Evolutionary conservation across 768 basidiomycete species (phyloP).

Genomic region (Pisolithus albus): DNA sequence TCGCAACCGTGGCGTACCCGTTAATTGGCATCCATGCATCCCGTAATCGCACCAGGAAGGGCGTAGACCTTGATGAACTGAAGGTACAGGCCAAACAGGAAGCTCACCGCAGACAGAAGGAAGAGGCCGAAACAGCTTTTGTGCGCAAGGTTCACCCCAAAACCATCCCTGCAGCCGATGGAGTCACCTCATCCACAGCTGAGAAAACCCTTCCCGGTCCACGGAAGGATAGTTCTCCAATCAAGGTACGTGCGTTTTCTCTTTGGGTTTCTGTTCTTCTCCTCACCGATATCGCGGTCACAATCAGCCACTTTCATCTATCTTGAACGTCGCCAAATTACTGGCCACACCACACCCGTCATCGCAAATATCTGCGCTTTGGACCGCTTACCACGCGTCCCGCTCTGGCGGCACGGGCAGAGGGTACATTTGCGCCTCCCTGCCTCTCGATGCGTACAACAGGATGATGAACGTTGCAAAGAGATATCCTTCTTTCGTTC

Average conservation of each 20-base stretch:
- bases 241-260: slow-evolving; percentile 42
- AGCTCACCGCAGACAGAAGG: slow-evolving; percentile 27
- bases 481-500: slow-evolving; percentile 70
- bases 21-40: neutral
- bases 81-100: slow-evolving; percentile 23
- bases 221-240: slow-evolving; percentile 61
- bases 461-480: slow-evolving; percentile 59
- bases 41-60: slow-evolving; percentile 29
- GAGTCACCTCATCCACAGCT: slow-evolving; percentile 3
- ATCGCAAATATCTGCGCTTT: slow-evolving; percentile 71
- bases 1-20: slow-evolving; percentile 10
- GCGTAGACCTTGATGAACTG: slow-evolving; percentile 35
- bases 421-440: slow-evolving; percentile 77
- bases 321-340: slow-evolving; percentile 72
- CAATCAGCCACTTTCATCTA: slow-evolving; percentile 66
- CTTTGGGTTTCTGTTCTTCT: neutral
- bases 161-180: slow-evolving; percentile 5
- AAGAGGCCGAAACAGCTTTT: slow-evolving; percentile 11
- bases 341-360: slow-evolving; percentile 61
- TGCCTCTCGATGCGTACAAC: slow-evolving; percentile 66
- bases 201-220: slow-evolving; percentile 7
- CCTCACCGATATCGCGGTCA: neutral
- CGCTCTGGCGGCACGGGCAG: slow-evolving; percentile 75
- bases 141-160: slow-evolving; percentile 11
- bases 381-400: slow-evolving; percentile 85